Base-by-base conservation (phyloP, 306 rosid genomes). In the Vigna radiata region DNA sequence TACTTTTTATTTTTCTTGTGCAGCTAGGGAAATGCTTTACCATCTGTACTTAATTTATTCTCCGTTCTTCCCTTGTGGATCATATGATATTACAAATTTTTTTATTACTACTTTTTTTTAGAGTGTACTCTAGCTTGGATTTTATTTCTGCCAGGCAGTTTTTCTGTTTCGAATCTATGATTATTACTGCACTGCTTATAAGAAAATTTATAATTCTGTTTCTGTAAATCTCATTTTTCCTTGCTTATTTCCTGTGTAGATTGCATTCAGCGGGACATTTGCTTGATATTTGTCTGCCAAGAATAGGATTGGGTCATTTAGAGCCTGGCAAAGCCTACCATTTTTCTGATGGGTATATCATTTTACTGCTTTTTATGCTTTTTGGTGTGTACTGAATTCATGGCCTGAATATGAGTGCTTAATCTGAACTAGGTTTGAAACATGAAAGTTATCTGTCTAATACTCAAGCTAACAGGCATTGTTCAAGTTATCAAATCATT, bases 241-340 rank as follows among this genome's bases (percentile, higher is more conserved):
- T 65, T 70, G 52, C 54, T 29, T 21, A 8, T 72, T 31, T 66
- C 37, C 29, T 82, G 48, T 67, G 23, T 66, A 92, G 91, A 87
- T 59, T 92, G 85, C 97, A 92, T 63, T 90, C 96, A 14, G 93
- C 97, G 1, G 92, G 93, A 52, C 91, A 90, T 87, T 83, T 92
- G 85, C 85, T 92, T 70, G 96, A 92, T 82, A 18, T 68, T 33
- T 92, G 96, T 66, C 79, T 86, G 69, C 73, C 82, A 61, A 88
- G 79, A 82, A 60, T 80, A 55, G 93, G 96, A 73, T 82, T 87
- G 75, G 88, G 84, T 29, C 86, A 90, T 78, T 64, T 92, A 72
- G 86, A 90, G 84, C 87, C 93, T 6, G 76, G 82, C 69, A 92
- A 92, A 84, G 90, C 92, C 67, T 88, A 90, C 88, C 96, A 92